Percentiles rank a stretch among this genome's conserved stretches.
Evolutionary conservation across 2,329 filamentous ascomycete genomes (phyloP).

Genomic region (Tolypocladium guangdongense): DNA sequence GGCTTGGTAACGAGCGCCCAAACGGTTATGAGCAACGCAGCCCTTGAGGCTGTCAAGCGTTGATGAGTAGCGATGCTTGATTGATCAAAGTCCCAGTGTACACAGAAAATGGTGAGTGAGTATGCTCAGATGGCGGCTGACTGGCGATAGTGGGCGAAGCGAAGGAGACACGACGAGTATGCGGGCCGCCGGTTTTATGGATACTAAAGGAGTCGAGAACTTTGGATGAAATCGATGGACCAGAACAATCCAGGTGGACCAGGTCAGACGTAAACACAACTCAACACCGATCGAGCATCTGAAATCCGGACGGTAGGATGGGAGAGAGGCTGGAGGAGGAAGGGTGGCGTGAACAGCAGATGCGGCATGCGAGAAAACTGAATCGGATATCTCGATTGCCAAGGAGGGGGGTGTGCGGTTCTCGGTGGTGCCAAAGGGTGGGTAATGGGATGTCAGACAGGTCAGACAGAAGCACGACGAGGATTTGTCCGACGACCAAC

Average conservation of each 20-base stretch:
- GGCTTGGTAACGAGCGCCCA: neutral
- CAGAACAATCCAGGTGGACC: neutral
- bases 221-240: neutral
- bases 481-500: neutral
- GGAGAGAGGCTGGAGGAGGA: neutral
- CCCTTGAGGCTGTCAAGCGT: neutral
- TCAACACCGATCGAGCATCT: neutral
- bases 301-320: neutral
- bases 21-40: neutral
- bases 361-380: neutral
- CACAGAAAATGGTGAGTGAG: neutral
- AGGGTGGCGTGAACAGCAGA: neutral
- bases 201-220: neutral
- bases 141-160: neutral
- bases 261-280: neutral
- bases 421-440: neutral
- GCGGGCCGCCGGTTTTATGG: neutral
- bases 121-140: neutral
- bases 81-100: neutral
- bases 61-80: neutral
- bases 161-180: neutral
- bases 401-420: neutral
- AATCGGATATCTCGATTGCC: slow-evolving; percentile 6
- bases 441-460: neutral
- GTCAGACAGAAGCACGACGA: neutral